Percentiles rank a stretch among this genome's conserved stretches.
phyloP scores from a whole-genome alignment of 495 filamentous ascomycete genomes.

The Aspergillus egyptiacus region DNA sequence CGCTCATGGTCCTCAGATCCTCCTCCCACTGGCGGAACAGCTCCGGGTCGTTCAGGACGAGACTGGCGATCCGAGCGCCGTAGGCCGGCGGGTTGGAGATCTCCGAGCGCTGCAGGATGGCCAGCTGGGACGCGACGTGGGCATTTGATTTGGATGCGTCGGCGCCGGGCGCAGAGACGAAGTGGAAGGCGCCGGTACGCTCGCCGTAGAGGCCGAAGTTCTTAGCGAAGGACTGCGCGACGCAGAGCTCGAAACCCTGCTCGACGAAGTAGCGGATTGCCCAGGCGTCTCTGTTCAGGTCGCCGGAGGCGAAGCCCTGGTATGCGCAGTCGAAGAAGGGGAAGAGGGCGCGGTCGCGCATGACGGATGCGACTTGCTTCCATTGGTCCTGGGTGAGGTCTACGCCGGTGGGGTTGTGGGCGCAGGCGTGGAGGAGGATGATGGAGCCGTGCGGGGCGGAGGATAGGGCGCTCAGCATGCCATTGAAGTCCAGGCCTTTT shows the following conservation, averaged over 20 bases:
- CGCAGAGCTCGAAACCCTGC: slow-evolving; percentile 90
- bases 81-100: slow-evolving; percentile 96
- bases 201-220: slow-evolving; percentile 98
- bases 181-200: slow-evolving; percentile 95
- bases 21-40: slow-evolving; percentile 94
- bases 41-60: slow-evolving; percentile 71
- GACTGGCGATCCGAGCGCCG: slow-evolving; percentile 79
- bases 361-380: slow-evolving; percentile 74
- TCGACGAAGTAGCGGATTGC: slow-evolving; percentile 90
- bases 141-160: slow-evolving; percentile 59
- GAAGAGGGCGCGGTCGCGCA: slow-evolving; percentile 75
- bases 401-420: slow-evolving; percentile 97
- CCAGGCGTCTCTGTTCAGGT: slow-evolving; percentile 78
- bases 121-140: slow-evolving; percentile 75
- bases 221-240: slow-evolving; percentile 97
- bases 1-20: slow-evolving; percentile 88
- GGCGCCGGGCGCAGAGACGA: slow-evolving; percentile 66
- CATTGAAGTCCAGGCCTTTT: slow-evolving; percentile 84
- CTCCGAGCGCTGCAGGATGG: slow-evolving; percentile 91
- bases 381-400: slow-evolving; percentile 93
- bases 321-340: slow-evolving; percentile 99
- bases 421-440: slow-evolving; percentile 92
- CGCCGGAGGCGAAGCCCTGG: slow-evolving; percentile 94
- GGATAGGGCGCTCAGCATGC: slow-evolving; percentile 65
- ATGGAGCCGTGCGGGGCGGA: slow-evolving; percentile 71